A percentile compares a stretch with the other conserved stretches of the same genome.
These are phyloP conservation scores for Scedosporium minutisporum DNA, from an alignment of 2,329 filamentous ascomycete species.

Conservation along the genomic window DNA sequence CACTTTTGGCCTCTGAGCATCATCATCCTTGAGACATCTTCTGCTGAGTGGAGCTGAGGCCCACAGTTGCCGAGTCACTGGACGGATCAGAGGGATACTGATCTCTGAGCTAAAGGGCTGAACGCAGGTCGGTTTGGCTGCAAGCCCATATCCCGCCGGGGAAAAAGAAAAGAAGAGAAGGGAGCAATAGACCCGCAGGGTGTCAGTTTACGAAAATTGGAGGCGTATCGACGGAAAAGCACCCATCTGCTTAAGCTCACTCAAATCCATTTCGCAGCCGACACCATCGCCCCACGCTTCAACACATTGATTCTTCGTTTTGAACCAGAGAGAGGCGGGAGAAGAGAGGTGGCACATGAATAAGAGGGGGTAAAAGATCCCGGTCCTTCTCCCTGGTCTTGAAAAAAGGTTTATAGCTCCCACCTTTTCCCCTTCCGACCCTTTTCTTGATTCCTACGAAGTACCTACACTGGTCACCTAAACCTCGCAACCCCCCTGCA, in stretches of 20 bases:
- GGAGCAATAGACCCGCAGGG: not conserved
- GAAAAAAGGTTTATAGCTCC: not conserved
- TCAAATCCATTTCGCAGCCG: not conserved
- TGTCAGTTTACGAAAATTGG: not conserved
- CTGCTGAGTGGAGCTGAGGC: not conserved
- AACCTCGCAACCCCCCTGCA: not conserved
- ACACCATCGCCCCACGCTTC: not conserved
- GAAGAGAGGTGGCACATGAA: not conserved
- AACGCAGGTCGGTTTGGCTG: not conserved
- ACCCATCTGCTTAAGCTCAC: not conserved
- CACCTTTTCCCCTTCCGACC: not conserved
- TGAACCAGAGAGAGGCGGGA: not conserved
- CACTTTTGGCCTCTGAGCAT: not conserved
- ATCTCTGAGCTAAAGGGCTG: not conserved
- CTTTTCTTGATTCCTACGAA: not conserved
- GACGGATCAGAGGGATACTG: not conserved
- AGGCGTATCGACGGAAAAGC: not conserved
- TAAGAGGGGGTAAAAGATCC: not conserved
- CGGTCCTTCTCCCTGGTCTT: not conserved
- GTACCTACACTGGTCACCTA: not conserved
- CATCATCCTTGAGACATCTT: not conserved
- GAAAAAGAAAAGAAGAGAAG: not conserved
- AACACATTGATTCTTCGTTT: not conserved
- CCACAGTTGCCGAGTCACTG: not conserved
- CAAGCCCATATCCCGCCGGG: not conserved